Conservation (phyloP, 1,284 basidiomycete species). For the Fomitopsis pinicola region DNA sequence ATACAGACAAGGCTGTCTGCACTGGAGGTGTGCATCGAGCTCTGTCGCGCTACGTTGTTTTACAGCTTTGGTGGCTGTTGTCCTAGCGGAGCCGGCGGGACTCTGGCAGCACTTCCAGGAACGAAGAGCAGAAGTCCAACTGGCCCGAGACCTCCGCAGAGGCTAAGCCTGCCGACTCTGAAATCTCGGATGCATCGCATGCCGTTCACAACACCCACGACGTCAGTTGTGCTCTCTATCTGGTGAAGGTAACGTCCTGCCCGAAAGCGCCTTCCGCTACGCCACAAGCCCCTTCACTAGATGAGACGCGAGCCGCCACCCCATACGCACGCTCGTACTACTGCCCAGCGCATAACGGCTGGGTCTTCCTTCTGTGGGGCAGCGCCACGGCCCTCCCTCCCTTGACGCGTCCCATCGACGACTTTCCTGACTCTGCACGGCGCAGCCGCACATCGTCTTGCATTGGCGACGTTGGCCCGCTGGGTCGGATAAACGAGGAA, state of each 20-base stretch:
- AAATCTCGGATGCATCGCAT: too few relatives aligned
- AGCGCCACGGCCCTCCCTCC: conserved; percentile 57
- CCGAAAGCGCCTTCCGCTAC: conserved; percentile 18
- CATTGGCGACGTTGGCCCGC: conserved; percentile 43
- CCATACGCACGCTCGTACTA: conserved; percentile 80
- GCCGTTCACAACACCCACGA: conserved; percentile 36
- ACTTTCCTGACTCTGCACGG: conserved; percentile 51
- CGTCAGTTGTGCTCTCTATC: conserved; percentile 64
- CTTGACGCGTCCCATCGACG: conserved; percentile 39
- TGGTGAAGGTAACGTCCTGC: conserved; percentile 45
- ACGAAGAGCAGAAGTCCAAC: too few relatives aligned
- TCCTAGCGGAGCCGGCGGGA: too few relatives aligned
- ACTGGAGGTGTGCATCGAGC: too few relatives aligned
- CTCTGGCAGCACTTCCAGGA: too few relatives aligned
- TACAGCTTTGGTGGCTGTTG: too few relatives aligned
- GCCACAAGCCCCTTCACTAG: conserved; percentile 35
- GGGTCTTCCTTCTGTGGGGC: conserved; percentile 70
- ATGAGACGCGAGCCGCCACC: conserved; percentile 61
- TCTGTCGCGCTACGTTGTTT: too few relatives aligned
- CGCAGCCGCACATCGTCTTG: conserved; percentile 50
- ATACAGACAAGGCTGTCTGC: too few relatives aligned
- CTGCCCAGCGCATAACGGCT: conserved; percentile 73
- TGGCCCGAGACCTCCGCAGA: too few relatives aligned
- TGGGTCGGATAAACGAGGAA: conserved; percentile 52
- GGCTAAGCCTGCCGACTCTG: too few relatives aligned